Percentiles rank a stretch among this genome's conserved stretches.
Conservation (phyloP, 129 eudicot species). For the Chrysanthemum seticuspe region DNA sequence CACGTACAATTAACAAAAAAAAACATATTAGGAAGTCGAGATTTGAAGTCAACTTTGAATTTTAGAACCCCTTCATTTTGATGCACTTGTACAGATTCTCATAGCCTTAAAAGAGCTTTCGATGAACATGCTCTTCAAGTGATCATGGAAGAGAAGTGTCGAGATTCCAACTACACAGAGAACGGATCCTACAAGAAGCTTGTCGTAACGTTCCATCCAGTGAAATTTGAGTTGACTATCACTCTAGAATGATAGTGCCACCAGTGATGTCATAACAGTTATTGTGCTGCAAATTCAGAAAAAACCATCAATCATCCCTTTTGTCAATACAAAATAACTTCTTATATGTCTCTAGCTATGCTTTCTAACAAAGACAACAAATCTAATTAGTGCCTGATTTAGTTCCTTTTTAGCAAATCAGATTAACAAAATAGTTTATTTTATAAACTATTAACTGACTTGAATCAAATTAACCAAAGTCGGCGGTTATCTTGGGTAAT, state of each 20-base stretch:
- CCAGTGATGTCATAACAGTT: conserved; percentile 95
- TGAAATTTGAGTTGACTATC: conserved; percentile 95
- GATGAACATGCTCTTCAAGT: conserved; percentile 42
- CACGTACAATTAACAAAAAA: no score
- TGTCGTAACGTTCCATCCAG: conserved; percentile 96
- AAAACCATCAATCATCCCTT: background rate
- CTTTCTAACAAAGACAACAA: background rate
- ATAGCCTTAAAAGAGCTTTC: conserved; percentile 57
- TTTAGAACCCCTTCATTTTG: no score
- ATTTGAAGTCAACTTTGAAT: no score
- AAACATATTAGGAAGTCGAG: no score
- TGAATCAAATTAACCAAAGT: no score
- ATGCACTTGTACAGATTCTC: no score
- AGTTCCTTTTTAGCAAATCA: no score
- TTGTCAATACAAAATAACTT: background rate
- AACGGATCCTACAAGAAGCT: conserved; percentile 98
- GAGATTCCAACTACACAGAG: conserved; percentile 86
- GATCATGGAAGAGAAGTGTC: conserved; percentile 77
- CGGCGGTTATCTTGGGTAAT: no score
- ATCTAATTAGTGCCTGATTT: no score
- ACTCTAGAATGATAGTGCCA: conserved; percentile 94
- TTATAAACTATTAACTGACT: no score
- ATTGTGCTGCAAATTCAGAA: conserved; percentile 69
- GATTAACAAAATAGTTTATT: no score
- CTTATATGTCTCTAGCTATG: background rate